Percentiles rank a stretch among this genome's conserved stretches.
These are phyloP conservation scores for Polytrichum commune DNA, from an alignment of 225 moss, liverwort and hornwort species.

Conservation along the genomic window DNA sequence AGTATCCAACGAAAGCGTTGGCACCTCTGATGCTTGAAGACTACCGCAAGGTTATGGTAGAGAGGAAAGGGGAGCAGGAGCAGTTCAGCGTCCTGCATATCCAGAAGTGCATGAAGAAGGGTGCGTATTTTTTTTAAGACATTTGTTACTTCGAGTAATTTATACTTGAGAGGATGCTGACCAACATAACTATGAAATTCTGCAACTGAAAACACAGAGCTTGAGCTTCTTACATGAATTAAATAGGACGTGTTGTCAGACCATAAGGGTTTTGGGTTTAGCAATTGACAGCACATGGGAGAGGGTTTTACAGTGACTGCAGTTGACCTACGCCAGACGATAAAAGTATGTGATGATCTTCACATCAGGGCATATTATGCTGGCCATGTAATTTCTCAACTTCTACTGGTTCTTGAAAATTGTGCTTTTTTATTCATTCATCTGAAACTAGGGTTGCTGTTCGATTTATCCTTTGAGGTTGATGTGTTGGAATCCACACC, in stretches of 20 bases:
- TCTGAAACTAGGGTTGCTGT: too few relatives aligned
- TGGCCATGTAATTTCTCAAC: slow-evolving; percentile 75
- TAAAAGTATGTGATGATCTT: slow-evolving; percentile 66
- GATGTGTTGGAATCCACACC: neutral
- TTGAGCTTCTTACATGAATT: too few relatives aligned
- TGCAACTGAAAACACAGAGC: too few relatives aligned
- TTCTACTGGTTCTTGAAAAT: neutral
- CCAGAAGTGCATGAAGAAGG: slow-evolving; percentile 90
- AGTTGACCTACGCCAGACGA: slow-evolving; percentile 87
- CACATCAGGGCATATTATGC: slow-evolving; percentile 97
- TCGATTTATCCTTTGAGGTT: neutral
- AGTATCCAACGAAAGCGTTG: slow-evolving; percentile 99
- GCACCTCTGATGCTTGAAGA: slow-evolving; percentile 98
- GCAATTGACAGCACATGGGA: neutral
- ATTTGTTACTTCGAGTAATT: too few relatives aligned
- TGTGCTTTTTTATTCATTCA: too few relatives aligned
- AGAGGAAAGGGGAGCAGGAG: slow-evolving; percentile 96
- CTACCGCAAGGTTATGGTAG: slow-evolving; percentile 96
- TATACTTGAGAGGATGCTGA: too few relatives aligned
- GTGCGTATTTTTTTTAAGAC: slow-evolving; percentile 15
- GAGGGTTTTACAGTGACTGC: slow-evolving; percentile 66
- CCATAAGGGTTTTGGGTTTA: too few relatives aligned
- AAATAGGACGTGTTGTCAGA: too few relatives aligned
- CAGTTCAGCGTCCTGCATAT: slow-evolving; percentile 84
- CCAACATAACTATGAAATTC: too few relatives aligned